These are phyloP conservation scores for Phytomonas sp. DNA, from an alignment of 208 protist genomes.

Conservation along the genomic window DNA sequence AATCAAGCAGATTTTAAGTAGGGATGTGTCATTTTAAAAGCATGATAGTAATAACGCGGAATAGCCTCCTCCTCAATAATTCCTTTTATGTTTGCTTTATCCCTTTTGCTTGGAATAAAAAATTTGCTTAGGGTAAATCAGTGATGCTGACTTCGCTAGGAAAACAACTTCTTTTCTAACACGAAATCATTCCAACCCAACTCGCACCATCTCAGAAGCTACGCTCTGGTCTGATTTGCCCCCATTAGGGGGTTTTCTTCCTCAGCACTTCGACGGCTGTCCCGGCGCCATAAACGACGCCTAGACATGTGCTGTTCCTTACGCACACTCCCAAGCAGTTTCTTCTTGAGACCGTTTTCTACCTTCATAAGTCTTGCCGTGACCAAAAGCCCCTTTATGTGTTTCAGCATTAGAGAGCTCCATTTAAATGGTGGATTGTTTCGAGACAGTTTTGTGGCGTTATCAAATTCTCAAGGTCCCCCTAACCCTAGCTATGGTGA, in stretches of 20 bases:
- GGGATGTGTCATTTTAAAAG: not conserved
- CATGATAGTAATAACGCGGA: not conserved
- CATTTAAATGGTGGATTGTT: not conserved
- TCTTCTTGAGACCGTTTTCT: not conserved
- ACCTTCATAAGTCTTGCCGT: not conserved
- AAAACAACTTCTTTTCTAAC: not conserved
- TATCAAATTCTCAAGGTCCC: not conserved
- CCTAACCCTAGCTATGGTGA: not conserved
- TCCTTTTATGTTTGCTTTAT: not conserved
- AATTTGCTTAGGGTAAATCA: not conserved
- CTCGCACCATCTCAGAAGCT: not conserved
- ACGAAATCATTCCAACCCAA: not conserved
- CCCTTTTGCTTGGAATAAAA: not conserved
- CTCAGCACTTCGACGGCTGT: not conserved
- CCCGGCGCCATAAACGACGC: not conserved
- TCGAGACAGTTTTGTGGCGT: not conserved
- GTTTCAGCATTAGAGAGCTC: not conserved
- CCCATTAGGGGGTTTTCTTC: not conserved
- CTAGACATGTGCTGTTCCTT: not conserved
- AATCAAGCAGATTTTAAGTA: not conserved
- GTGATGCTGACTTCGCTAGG: not conserved
- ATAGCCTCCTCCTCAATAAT: not conserved
- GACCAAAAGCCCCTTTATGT: not conserved
- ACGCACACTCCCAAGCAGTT: not conserved
- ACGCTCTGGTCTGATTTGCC: not conserved